A percentile compares a stretch with the other conserved stretches of the same genome.
These are phyloP conservation scores for Ustilago vetiveriae DNA, from an alignment of 1,284 basidiomycete species.

Conservation along the genomic window DNA sequence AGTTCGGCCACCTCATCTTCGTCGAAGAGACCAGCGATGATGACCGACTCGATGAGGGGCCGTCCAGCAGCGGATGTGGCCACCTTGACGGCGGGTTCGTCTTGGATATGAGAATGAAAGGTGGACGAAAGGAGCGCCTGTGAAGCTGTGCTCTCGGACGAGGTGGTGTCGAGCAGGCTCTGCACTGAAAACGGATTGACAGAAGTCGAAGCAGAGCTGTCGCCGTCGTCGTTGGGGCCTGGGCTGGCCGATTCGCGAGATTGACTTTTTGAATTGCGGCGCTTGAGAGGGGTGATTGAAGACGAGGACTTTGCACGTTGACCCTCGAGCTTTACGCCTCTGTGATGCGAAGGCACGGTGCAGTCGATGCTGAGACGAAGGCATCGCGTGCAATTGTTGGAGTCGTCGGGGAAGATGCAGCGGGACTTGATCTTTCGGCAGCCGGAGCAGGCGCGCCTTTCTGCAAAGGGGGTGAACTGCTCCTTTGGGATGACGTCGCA, in stretches of 20 bases:
- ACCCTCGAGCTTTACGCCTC: slow-evolving; percentile 44
- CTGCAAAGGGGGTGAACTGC: slow-evolving; percentile 44
- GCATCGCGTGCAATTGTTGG: slow-evolving; percentile 40
- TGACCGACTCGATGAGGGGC: slow-evolving; percentile 48
- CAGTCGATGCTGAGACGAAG: slow-evolving; percentile 42
- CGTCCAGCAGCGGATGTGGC: slow-evolving; percentile 27
- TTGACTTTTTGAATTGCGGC: slow-evolving; percentile 16
- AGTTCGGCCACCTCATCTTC: slow-evolving; percentile 43
- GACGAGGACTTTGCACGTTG: slow-evolving; percentile 15
- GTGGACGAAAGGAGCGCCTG: slow-evolving; percentile 49
- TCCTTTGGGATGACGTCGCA: slow-evolving; percentile 52
- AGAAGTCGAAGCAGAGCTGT: slow-evolving; percentile 20
- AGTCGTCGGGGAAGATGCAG: slow-evolving; percentile 47
- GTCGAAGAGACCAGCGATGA: slow-evolving; percentile 39
- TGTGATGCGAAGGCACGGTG: slow-evolving; percentile 39
- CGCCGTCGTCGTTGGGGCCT: slow-evolving; percentile 24
- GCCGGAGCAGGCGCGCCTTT: slow-evolving; percentile 40
- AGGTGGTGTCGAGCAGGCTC: slow-evolving; percentile 45
- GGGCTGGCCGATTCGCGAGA: slow-evolving; percentile 31
- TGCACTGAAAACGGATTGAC: slow-evolving; percentile 49
- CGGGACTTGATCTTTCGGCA: slow-evolving; percentile 55
- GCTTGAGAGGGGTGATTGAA: slow-evolving; percentile 12
- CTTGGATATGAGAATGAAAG: slow-evolving; percentile 41
- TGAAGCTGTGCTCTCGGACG: slow-evolving; percentile 34
- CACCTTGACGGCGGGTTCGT: slow-evolving; percentile 42